These are phyloP conservation scores for Populus deltoides DNA, from an alignment of 345 rosid genomes.

Conservation along the genomic window DNA sequence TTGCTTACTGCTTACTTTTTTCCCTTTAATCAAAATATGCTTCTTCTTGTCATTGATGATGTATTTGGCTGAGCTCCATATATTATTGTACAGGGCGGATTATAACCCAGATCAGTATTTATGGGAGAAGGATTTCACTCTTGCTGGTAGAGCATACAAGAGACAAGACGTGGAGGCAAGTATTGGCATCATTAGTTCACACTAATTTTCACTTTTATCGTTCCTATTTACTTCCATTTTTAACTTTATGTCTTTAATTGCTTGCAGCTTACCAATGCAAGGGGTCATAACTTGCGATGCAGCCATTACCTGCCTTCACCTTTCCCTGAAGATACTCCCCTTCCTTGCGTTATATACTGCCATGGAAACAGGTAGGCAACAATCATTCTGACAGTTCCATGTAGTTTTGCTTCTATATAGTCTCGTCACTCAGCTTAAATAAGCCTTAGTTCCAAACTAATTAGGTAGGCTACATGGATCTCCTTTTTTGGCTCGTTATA, in stretches of 20 bases:
- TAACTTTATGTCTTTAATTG: not conserved
- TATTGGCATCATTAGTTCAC: slow-evolving; percentile 17
- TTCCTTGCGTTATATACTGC: slow-evolving; percentile 39
- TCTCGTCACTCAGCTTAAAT: not conserved
- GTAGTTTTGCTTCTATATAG: not conserved
- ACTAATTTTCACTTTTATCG: not conserved
- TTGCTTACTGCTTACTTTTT: not conserved
- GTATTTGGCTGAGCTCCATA: not conserved
- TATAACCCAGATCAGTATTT: slow-evolving; percentile 35
- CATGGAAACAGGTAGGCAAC: slow-evolving; percentile 33
- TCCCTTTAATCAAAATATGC: slow-evolving; percentile 1
- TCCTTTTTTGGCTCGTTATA: not conserved
- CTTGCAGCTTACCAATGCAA: slow-evolving; percentile 29
- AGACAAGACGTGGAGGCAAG: slow-evolving; percentile 38
- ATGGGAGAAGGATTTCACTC: slow-evolving; percentile 35
- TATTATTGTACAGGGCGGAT: slow-evolving; percentile 22
- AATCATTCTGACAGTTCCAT: not conserved
- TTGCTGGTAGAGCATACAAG: slow-evolving; percentile 32
- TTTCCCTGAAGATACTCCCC: slow-evolving; percentile 26
- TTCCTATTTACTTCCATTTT: not conserved
- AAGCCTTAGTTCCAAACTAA: not conserved
- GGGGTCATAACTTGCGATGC: slow-evolving; percentile 29
- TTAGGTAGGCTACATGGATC: not conserved
- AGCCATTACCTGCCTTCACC: slow-evolving; percentile 34
- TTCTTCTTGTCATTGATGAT: not conserved